Evolutionary conservation across 176 grass and related monocot species (phyloP), one percentile per base, ranked within the genome.

Genomic region (Secale cereale): DNA sequence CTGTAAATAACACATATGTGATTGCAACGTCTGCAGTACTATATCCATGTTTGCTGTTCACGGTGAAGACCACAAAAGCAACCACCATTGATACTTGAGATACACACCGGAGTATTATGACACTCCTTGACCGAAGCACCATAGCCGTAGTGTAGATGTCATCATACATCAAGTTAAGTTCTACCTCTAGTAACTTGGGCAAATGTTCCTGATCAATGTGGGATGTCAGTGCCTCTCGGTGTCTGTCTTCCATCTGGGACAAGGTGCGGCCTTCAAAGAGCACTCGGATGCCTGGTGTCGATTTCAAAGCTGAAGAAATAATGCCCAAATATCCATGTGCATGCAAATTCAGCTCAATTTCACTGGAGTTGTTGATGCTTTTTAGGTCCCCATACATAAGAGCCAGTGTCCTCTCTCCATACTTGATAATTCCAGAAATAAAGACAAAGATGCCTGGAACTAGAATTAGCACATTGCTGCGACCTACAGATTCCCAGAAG

Each of bases 381-480:
- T 56, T 40, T 19, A 4, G 31, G 66, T 31, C 27, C 3, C 43
- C 46, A 8, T 5, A 59, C 45, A 39, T 41, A 0, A 82, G 80
- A 56, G 79, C 79, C 79, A 22, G 10, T 67, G 78, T 68, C 62
- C 78, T 81, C 61, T 81, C 78, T 4, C 79, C 48, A 22, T 82
- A 82, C 80, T 36, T 82, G 29, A 82, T 71, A n/a, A 71, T 70
- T 71, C 80, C 80, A 71, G 32, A 7, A 40, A 82, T 13, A 2
- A 1, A n/a, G n/a, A n/a, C n/a, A n/a, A n/a, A n/a, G n/a, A n/a
- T n/a, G n/a, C n/a, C n/a, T n/a, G n/a, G n/a, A n/a, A n/a, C n/a
- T n/a, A n/a, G n/a, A n/a, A n/a, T n/a, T n/a, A n/a, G n/a, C n/a
- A n/a, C n/a, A n/a, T n/a, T n/a, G n/a, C n/a, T n/a, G n/a, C n/a